Evolutionary conservation across 257 asterid genomes (phyloP).

Genomic region (Solanum pimpinellifolium): DNA sequence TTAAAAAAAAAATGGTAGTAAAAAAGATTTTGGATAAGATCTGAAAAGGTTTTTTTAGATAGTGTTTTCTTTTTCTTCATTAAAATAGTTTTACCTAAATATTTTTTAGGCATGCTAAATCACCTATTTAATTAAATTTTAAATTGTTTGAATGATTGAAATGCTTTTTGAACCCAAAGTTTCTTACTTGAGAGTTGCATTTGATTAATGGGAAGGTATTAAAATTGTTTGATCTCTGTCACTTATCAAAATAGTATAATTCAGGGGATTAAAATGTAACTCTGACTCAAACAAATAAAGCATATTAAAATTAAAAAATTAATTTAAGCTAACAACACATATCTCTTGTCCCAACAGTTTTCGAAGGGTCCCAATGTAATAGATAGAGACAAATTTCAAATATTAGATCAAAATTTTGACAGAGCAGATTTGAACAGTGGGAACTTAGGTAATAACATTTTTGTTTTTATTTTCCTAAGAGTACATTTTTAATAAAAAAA

Average conservation of each 20-base stretch:
- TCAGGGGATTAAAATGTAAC: not conserved
- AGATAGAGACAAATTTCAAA: too few relatives aligned
- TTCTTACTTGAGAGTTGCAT: not conserved
- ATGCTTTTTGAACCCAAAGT: not conserved
- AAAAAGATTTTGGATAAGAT: not conserved
- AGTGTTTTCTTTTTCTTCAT: not conserved
- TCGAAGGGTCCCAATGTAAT: too few relatives aligned
- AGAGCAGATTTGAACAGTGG: too few relatives aligned
- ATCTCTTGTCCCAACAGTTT: too few relatives aligned
- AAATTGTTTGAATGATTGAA: not conserved
- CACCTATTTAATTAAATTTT: not conserved
- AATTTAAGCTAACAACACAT: too few relatives aligned
- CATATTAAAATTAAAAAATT: too few relatives aligned
- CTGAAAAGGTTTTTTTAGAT: not conserved
- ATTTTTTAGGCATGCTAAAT: not conserved
- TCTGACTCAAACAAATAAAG: not conserved
- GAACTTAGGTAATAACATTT: too few relatives aligned
- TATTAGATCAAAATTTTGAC: too few relatives aligned
- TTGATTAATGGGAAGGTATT: not conserved
- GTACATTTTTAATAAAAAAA: too few relatives aligned
- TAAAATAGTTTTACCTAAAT: not conserved
- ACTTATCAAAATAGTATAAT: not conserved
- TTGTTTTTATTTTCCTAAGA: not conserved
- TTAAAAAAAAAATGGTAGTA: not conserved
- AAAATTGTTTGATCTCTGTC: not conserved